Conservation (phyloP, 2,329 filamentous ascomycete species). For the Botrytis hyacinthi region DNA sequence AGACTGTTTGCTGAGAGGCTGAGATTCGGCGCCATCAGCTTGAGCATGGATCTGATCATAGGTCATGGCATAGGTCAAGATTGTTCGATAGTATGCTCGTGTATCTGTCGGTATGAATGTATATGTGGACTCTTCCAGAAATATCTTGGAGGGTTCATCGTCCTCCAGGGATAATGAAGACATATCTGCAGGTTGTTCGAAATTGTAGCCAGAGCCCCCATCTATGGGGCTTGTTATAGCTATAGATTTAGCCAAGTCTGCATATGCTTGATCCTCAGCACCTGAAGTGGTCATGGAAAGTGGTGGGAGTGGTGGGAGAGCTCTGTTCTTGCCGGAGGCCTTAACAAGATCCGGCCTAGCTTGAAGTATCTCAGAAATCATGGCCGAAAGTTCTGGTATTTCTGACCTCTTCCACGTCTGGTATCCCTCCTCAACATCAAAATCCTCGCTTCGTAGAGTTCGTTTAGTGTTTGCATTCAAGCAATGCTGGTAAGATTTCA, state of each 20-base stretch:
- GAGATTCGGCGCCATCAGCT: constrained; percentile 42
- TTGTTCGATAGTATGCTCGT: constrained; percentile 76
- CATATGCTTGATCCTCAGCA: constrained; percentile 45
- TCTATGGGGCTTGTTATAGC: constrained; percentile 45
- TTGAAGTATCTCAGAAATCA: constrained; percentile 89
- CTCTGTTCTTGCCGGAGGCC: constrained; percentile 50
- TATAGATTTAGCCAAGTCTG: constrained; percentile 53
- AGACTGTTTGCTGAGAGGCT: constrained; percentile 71
- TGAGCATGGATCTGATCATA: constrained; percentile 58
- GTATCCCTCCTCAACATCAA: constrained; percentile 85
- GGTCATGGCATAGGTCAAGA: constrained; percentile 73
- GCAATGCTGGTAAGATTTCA: constrained; percentile 90
- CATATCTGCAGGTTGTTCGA: constrained; percentile 41
- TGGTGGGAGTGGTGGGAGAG: constrained; percentile 55
- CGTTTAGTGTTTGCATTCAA: constrained; percentile 74
- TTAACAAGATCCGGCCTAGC: constrained; percentile 83
- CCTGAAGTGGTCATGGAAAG: constrained; percentile 29
- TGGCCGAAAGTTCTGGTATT: constrained; percentile 79
- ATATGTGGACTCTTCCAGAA: constrained; percentile 65
- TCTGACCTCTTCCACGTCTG: constrained; percentile 91
- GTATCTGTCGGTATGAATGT: constrained; percentile 88
- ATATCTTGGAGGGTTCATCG: constrained; percentile 31
- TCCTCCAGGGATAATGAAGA: constrained; percentile 36
- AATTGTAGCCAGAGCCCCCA: constrained; percentile 41
- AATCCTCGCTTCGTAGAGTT: constrained; percentile 80